phyloP scores from a whole-genome alignment of 2,329 filamentous ascomycete species.

The Calonectria ilicicola region DNA sequence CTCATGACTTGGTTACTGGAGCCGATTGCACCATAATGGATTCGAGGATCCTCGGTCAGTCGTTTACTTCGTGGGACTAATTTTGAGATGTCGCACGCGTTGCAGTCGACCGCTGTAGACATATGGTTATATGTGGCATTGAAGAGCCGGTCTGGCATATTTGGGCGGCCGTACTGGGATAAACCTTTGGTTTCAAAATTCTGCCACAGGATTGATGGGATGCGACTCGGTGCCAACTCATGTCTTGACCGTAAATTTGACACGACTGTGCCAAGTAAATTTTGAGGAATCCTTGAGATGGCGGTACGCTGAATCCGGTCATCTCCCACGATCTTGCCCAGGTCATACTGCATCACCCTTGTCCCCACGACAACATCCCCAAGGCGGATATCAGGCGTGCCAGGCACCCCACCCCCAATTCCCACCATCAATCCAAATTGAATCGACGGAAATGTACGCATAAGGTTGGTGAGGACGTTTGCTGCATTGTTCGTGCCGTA shows the following conservation, averaged over 20 bases:
- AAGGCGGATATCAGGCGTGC: conserved; percentile 34
- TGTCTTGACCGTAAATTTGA: conserved; percentile 29
- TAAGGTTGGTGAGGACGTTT: conserved; percentile 34
- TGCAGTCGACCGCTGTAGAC: background rate
- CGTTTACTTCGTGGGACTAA: background rate
- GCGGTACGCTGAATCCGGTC: conserved; percentile 14
- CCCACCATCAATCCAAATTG: conserved; percentile 37
- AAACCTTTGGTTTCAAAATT: rapidly evolving
- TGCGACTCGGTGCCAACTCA: background rate
- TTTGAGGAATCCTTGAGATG: rapidly evolving
- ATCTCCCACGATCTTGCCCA: conserved; percentile 32
- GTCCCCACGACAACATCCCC: conserved; percentile 44
- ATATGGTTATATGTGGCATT: background rate
- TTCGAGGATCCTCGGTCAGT: background rate
- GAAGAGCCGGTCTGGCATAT: conserved; percentile 1
- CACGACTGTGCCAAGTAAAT: background rate
- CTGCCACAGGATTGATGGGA: background rate
- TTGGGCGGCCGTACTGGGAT: background rate
- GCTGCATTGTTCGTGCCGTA: conserved; percentile 41
- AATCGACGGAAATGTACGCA: conserved; percentile 55
- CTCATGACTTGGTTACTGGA: conserved; percentile 52
- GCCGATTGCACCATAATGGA: conserved; percentile 37
- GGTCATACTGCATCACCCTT: conserved; percentile 42
- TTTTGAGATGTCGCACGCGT: background rate
- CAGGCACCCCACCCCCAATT: conserved; percentile 33